Percentiles rank a stretch among this genome's conserved stretches.
phyloP scores from a whole-genome alignment of 306 rosid species.

The apple (Malus domestica) region ASM211411v1 NC_041798.1:33780501-33781000 shows the following conservation, averaged over 20 bases:
- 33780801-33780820: not conserved
- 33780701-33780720: not conserved
- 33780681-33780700: slow-evolving; percentile 9
- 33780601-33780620: slow-evolving; percentile 61
- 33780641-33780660: slow-evolving; percentile 73
- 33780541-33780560: slow-evolving; percentile 30
- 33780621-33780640: slow-evolving; percentile 51
- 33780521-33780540: slow-evolving; percentile 45
- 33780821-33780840: not conserved
- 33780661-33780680: slow-evolving; percentile 43
- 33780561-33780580: slow-evolving; percentile 51
- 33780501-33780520: slow-evolving; percentile 73
- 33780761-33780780: not conserved
- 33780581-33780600: slow-evolving; percentile 54
- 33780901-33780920: not conserved
- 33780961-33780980: not conserved
- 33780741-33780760: not conserved
- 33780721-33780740: not conserved
- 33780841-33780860: not conserved
- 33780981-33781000: not conserved
- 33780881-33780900: not conserved
- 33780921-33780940: not conserved
- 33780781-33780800: not conserved
- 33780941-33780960: not conserved
- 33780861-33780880: not conserved